These are phyloP conservation scores for Arthroderma uncinatum DNA, from an alignment of 2,329 filamentous ascomycete genomes.

Conservation along the genomic window DNA sequence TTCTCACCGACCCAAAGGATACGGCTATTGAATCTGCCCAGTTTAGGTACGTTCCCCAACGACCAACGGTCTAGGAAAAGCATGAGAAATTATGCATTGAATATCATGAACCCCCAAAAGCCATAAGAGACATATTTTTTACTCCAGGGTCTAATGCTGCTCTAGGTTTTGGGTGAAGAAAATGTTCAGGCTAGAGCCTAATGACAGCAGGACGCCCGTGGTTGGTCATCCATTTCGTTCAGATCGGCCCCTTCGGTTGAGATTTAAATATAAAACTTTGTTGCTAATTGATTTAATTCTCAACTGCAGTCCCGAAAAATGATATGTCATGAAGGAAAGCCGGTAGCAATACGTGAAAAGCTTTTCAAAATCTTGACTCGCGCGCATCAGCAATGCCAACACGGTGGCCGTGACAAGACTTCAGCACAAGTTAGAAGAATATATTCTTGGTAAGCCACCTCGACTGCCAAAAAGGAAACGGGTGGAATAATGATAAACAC, in stretches of 20 bases:
- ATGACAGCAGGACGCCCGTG: slow-evolving; percentile 29
- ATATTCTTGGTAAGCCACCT: slow-evolving; percentile 38
- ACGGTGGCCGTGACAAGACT: slow-evolving; percentile 43
- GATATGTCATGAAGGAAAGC: slow-evolving; percentile 42
- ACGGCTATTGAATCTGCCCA: slow-evolving; percentile 42
- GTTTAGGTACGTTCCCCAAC: slow-evolving; percentile 31
- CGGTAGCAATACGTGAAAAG: slow-evolving; percentile 43
- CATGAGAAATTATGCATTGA: too few species aligned
- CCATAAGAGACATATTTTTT: not conserved
- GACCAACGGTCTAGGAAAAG: not conserved
- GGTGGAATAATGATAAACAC: not conserved
- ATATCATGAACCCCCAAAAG: slow-evolving; percentile 6
- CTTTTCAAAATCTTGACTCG: slow-evolving; percentile 42
- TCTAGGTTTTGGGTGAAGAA: slow-evolving; percentile 43
- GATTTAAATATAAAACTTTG: not conserved
- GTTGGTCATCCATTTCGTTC: slow-evolving; percentile 23
- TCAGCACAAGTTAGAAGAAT: slow-evolving; percentile 41
- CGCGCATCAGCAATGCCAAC: slow-evolving; percentile 41
- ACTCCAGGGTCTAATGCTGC: slow-evolving; percentile 3
- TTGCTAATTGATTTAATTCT: slow-evolving; percentile 6
- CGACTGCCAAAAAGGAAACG: not conserved
- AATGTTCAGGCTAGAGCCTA: slow-evolving; percentile 40
- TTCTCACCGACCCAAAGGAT: slow-evolving; percentile 40
- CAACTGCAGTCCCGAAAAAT: slow-evolving; percentile 27
- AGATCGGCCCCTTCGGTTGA: slow-evolving; percentile 2